These are phyloP conservation scores for Coniochaeta sp. DNA, from an alignment of 2,329 filamentous ascomycete genomes.

Conservation along the genomic window DNA sequence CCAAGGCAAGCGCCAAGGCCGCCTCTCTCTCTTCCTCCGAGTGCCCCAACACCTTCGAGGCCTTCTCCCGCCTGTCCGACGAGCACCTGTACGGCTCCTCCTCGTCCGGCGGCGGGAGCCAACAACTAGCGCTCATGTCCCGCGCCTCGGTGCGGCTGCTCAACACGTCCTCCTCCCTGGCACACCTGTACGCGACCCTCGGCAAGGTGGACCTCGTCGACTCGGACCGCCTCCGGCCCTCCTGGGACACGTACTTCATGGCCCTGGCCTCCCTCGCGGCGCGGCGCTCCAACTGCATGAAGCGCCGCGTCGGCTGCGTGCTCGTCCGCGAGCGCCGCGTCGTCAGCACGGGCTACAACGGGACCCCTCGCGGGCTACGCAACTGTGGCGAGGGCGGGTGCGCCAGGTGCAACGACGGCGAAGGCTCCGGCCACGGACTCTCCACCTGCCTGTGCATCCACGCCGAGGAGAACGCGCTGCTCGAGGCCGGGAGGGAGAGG, in stretches of 20 bases:
- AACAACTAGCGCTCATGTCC: slow-evolving; percentile 71
- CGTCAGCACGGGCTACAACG: slow-evolving; percentile 94
- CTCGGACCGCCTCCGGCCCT: slow-evolving; percentile 72
- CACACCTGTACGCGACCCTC: slow-evolving; percentile 66
- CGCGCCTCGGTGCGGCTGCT: slow-evolving; percentile 78
- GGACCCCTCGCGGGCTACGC: slow-evolving; percentile 78
- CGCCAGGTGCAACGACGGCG: slow-evolving; percentile 72
- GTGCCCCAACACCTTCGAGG: slow-evolving; percentile 41
- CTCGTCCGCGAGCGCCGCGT: slow-evolving; percentile 80
- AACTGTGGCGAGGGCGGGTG: slow-evolving; percentile 96
- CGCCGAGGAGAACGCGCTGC: slow-evolving; percentile 91
- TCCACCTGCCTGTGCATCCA: slow-evolving; percentile 94
- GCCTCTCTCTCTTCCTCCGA: too few relatives aligned
- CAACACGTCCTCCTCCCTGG: slow-evolving; percentile 70
- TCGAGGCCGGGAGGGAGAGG: slow-evolving; percentile 88
- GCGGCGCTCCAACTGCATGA: slow-evolving; percentile 95
- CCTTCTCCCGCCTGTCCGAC: slow-evolving; percentile 57
- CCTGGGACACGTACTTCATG: slow-evolving; percentile 99
- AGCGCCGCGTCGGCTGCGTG: slow-evolving; percentile 89
- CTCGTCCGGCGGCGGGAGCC: too few relatives aligned
- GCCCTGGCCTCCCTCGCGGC: slow-evolving; percentile 86
- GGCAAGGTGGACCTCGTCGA: slow-evolving; percentile 69
- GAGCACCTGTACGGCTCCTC: slow-evolving; percentile 64
- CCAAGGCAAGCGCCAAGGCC: slow-evolving; percentile 7
- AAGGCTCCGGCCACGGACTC: slow-evolving; percentile 62